A percentile compares a stretch with the other conserved stretches of the same genome.
These are phyloP conservation scores for Mortierella sp. DNA, from an alignment of 371 early-diverging fungal species.

Conservation along the genomic window DNA sequence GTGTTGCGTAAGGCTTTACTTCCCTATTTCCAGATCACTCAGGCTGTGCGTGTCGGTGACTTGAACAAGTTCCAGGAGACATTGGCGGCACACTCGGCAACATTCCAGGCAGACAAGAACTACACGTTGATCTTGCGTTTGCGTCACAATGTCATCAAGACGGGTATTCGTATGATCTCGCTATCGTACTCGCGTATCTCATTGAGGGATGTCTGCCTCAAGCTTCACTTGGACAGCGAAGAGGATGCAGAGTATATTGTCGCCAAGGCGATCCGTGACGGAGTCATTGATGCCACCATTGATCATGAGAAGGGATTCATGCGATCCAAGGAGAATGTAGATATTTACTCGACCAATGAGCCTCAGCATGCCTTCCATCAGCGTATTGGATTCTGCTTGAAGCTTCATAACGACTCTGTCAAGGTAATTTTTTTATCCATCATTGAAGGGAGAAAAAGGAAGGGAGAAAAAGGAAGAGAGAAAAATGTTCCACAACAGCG, in stretches of 20 bases:
- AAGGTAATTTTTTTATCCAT: constrained; percentile 60
- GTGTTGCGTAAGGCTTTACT: constrained; percentile 82
- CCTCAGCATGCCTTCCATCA: constrained; percentile 95
- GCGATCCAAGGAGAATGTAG: constrained; percentile 92
- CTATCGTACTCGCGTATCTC: constrained; percentile 95
- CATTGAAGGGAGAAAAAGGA: no score
- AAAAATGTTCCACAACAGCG: no score
- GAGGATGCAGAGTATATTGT: constrained; percentile 99
- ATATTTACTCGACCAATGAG: constrained; percentile 95
- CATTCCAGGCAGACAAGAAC: constrained; percentile 89
- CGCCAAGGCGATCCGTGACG: constrained; percentile 98
- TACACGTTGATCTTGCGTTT: constrained; percentile 91
- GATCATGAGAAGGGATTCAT: constrained; percentile 95
- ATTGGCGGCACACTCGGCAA: constrained; percentile 74
- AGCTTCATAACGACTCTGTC: constrained; percentile 95
- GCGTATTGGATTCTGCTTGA: constrained; percentile 94
- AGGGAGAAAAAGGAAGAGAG: no score
- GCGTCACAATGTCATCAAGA: constrained; percentile 98
- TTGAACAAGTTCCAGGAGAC: constrained; percentile 92
- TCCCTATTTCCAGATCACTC: constrained; percentile 94
- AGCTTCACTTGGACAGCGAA: constrained; percentile 95
- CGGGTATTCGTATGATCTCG: constrained; percentile 96
- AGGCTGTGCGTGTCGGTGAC: constrained; percentile 96
- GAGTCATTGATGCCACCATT: constrained; percentile 95
- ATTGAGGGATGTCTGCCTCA: constrained; percentile 95